Conservation (phyloP, 2,329 filamentous ascomycete genomes). For the Shiraia bambusicola region DNA sequence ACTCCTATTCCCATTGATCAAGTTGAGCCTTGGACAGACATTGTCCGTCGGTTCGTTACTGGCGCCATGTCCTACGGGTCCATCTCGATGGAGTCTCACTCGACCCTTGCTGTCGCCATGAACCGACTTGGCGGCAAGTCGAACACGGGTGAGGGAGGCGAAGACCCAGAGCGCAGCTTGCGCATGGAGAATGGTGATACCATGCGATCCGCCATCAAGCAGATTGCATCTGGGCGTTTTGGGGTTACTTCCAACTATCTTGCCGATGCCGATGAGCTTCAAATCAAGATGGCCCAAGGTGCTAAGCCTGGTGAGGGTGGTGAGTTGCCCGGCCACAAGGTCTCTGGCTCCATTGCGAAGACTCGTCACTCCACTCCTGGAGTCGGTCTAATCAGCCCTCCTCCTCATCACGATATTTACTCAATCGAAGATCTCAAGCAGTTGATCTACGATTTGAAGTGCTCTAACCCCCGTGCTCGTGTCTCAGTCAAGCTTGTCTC, state of each 20-base stretch:
- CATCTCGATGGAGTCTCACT: conserved; percentile 98
- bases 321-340: conserved; percentile 95
- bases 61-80: conserved; percentile 99
- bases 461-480: conserved; percentile 86
- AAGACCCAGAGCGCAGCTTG: conserved; percentile 87
- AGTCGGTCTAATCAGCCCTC: conserved; percentile 92
- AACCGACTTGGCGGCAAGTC: conserved; percentile 95
- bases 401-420: conserved; percentile 97
- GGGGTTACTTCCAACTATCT: conserved; percentile 95
- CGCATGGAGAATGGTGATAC: conserved; percentile 89
- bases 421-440: conserved; percentile 98
- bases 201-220: conserved; percentile 96
- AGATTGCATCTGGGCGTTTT: conserved; percentile 93
- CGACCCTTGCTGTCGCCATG: conserved; percentile 93
- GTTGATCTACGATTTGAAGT: conserved; percentile 96
- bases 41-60: conserved; percentile 93
- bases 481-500: conserved; percentile 98
- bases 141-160: conserved; percentile 96
- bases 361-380: conserved; percentile 95
- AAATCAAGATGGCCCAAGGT: conserved; percentile 99
- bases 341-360: conserved; percentile 88
- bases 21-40: conserved; percentile 97
- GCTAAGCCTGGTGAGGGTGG: conserved; percentile 97
- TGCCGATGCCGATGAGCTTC: conserved; percentile 90
- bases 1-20: conserved; percentile 89